Conservation (phyloP, 2,329 filamentous ascomycete genomes). For the Zymoseptoria crescenta region DNA sequence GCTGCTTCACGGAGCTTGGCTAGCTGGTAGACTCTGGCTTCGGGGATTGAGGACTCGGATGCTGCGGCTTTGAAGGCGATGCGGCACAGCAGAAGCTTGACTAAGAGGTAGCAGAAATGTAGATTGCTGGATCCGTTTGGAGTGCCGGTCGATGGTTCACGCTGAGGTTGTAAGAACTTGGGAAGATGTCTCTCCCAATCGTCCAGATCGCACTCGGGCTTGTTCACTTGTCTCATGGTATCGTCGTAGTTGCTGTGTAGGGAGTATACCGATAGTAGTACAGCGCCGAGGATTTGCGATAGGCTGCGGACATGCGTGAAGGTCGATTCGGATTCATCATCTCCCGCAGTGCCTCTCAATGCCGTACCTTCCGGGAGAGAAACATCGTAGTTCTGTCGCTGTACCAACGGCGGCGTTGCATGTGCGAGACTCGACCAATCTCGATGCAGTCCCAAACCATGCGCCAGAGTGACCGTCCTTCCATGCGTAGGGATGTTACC, state of each 20-base stretch:
- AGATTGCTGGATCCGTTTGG: conserved; percentile 28
- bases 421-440: conserved; percentile 52
- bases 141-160: neutral
- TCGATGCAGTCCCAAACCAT: conserved; percentile 49
- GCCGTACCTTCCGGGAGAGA: conserved; percentile 40
- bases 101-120: conserved; percentile 35
- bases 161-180: conserved; percentile 25
- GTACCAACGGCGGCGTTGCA: conserved; percentile 47
- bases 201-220: conserved; percentile 29
- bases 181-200: conserved; percentile 30
- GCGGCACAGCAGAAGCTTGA: conserved; percentile 33
- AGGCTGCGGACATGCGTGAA: conserved; percentile 48
- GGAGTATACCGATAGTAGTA: conserved; percentile 33
- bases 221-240: conserved; percentile 25
- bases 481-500: too few relatives aligned
- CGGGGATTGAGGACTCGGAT: conserved; percentile 19
- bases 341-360: conserved; percentile 8
- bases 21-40: conserved; percentile 24
- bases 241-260: conserved; percentile 27
- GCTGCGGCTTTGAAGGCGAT: conserved; percentile 25
- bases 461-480: conserved; percentile 48
- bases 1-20: conserved; percentile 44
- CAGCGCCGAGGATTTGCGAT: conserved; percentile 35
- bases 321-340: conserved; percentile 42
- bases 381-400: conserved; percentile 49